Percentiles rank a stretch among this genome's conserved stretches.
phyloP scores from a whole-genome alignment of 192 early-diverging fungal species.

The Coemansia sp. region DNA sequence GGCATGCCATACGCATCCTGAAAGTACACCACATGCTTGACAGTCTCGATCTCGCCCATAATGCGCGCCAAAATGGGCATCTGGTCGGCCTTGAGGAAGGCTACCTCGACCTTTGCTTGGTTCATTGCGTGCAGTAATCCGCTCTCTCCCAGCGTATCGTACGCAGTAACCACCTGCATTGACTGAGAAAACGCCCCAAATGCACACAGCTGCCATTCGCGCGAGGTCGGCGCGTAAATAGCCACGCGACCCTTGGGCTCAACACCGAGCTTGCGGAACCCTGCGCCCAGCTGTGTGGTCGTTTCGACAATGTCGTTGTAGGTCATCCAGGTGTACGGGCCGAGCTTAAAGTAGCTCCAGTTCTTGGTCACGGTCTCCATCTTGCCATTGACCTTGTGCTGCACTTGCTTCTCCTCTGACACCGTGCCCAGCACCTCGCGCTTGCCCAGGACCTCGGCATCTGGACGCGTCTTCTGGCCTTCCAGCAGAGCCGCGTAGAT shows the following conservation, averaged over 20 bases:
- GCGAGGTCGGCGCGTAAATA: slow-evolving; percentile 69
- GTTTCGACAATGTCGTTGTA: slow-evolving; percentile 67
- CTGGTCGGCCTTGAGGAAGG: slow-evolving; percentile 62
- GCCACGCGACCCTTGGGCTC: slow-evolving; percentile 68
- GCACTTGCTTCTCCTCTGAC: slow-evolving; percentile 49
- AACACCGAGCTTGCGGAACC: slow-evolving; percentile 72
- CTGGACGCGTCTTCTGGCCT: slow-evolving; percentile 56
- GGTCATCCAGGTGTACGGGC: slow-evolving; percentile 76
- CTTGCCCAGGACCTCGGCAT: slow-evolving; percentile 67
- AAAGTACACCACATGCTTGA: slow-evolving; percentile 59
- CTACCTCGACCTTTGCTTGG: slow-evolving; percentile 68
- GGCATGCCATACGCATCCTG: slow-evolving; percentile 36
- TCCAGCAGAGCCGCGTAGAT: slow-evolving; percentile 72
- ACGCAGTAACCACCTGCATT: slow-evolving; percentile 79
- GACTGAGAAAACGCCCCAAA: slow-evolving; percentile 62
- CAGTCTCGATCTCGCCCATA: slow-evolving; percentile 7
- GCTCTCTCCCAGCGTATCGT: slow-evolving; percentile 81
- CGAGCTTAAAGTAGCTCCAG: slow-evolving; percentile 63
- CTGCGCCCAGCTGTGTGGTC: slow-evolving; percentile 65
- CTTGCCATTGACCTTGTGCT: slow-evolving; percentile 50
- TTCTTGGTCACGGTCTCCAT: slow-evolving; percentile 60
- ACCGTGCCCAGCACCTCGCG: slow-evolving; percentile 63
- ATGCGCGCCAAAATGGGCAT: slow-evolving; percentile 51
- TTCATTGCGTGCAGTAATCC: slow-evolving; percentile 83
- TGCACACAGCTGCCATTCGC: slow-evolving; percentile 50